Evolutionary conservation across 768 basidiomycete species (phyloP), one percentile per base, ranked within the genome.

Genomic region (Podaxis pistillaris): DNA sequence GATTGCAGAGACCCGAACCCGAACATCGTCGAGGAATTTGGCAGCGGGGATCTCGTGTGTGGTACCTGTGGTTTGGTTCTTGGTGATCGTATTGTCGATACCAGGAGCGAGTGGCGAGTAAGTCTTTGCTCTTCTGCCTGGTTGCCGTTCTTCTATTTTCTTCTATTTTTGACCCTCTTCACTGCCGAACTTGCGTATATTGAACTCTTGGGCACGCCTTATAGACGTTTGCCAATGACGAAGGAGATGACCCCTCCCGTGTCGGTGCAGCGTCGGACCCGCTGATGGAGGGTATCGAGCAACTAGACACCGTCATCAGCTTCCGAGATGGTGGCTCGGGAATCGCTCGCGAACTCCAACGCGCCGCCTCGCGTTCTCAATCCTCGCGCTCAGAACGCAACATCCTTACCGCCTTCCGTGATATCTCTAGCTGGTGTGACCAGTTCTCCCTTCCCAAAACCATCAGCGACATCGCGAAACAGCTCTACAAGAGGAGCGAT

Each of bases 221-320:
- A 15, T 70, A 98, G 92, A 98, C 97, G 64, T 99, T 99, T 76
- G 97, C 97, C 67, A 97, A 98, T 73, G 96, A 98, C 70, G 97
- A 99, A 81, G 96, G 96, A 65, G 96, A 98, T 74, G 97, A 99
- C 74, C 97, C 97, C 65, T 98, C 97, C 67, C 97, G 97, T 90
- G 97, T 99, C 68, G 97, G 97, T 78, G 95, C 94, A 59, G 94
- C 95, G 49, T 86, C 90, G 19, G 94, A 98, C 75, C 94, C 96
- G 33, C 78, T 96, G 47, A 82, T 98, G 78, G 94, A 98, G 74
- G 95, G 94, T 41, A 89, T 94, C 69, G 96, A 97, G 70, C 92
- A 96, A 73, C 84, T 98, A 52, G 91, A 95, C 69, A 98, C 97
- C 37, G 85, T 93, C 61, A 98, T 98, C 74, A 93, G 93, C 67